A percentile compares a stretch with the other conserved stretches of the same genome.
Conservation (phyloP, 176 grass and related monocot species). For the Carex cristatella region DNA sequence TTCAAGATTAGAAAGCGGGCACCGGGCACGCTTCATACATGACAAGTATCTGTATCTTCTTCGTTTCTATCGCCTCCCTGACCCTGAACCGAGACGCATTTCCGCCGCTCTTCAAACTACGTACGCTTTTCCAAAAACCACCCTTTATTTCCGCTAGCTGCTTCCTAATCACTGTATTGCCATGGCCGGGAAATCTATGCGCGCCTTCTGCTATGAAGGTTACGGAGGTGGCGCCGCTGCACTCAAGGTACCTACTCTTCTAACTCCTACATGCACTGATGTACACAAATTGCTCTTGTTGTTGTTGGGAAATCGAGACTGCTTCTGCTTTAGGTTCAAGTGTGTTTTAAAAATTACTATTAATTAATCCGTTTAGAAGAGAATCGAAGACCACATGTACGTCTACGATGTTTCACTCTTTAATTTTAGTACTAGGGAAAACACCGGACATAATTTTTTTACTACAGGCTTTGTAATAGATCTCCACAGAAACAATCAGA, state of each 20-base stretch:
- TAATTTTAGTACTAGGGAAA: too few species aligned
- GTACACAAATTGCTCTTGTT: neutral
- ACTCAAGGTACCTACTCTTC: constrained; percentile 16
- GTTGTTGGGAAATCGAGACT: too few species aligned
- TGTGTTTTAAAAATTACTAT: too few species aligned
- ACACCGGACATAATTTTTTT: too few species aligned
- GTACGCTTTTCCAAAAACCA: neutral
- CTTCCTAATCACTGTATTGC: neutral
- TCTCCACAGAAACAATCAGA: neutral
- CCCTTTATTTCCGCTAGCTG: neutral
- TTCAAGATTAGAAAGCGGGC: too few species aligned
- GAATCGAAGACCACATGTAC: too few species aligned
- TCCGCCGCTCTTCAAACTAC: neutral
- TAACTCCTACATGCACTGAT: neutral
- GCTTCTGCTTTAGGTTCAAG: too few species aligned
- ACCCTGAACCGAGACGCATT: neutral
- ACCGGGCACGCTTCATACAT: too few species aligned
- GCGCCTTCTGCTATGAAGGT: constrained; percentile 23
- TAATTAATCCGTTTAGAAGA: too few species aligned
- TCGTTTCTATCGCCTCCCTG: too few species aligned
- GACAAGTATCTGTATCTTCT: too few species aligned
- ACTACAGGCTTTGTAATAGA: neutral
- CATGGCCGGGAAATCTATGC: constrained; percentile 11
- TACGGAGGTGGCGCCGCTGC: constrained; percentile 31
- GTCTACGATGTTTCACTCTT: too few species aligned